These are phyloP conservation scores for Suillus plorans DNA, from an alignment of 768 basidiomycete species.

Conservation along the genomic window DNA sequence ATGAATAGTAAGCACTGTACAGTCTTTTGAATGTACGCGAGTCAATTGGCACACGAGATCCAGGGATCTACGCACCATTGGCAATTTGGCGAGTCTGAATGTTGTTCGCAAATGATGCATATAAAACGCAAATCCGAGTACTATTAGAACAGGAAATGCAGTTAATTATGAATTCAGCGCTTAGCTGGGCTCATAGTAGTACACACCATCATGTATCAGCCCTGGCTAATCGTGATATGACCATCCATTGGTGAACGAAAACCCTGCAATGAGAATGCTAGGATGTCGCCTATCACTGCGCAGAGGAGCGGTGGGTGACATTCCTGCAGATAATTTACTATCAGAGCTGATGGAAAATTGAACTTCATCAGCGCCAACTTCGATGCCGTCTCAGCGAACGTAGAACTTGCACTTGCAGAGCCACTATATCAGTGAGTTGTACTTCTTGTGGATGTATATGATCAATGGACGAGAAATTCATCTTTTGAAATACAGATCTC, in stretches of 20 bases:
- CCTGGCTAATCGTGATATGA: not conserved
- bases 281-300: not conserved
- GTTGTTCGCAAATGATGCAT: not conserved
- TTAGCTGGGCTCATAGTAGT: not conserved
- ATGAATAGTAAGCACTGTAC: too few relatives aligned
- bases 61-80: not conserved
- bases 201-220: too few relatives aligned
- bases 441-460: not conserved
- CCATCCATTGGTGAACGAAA: not conserved
- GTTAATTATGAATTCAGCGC: not conserved
- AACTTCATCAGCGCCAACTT: not conserved
- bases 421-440: not conserved
- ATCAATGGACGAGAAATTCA: not conserved
- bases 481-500: not conserved
- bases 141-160: not conserved
- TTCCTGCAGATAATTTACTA: not conserved
- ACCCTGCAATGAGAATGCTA: not conserved
- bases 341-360: not conserved
- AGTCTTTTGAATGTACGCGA: not conserved
- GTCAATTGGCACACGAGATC: not conserved
- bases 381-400: not conserved
- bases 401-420: not conserved
- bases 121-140: not conserved
- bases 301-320: not conserved
- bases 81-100: not conserved